Base-by-base conservation (phyloP, 1,284 basidiomycete species). In the Sporisorium sorghi region DNA sequence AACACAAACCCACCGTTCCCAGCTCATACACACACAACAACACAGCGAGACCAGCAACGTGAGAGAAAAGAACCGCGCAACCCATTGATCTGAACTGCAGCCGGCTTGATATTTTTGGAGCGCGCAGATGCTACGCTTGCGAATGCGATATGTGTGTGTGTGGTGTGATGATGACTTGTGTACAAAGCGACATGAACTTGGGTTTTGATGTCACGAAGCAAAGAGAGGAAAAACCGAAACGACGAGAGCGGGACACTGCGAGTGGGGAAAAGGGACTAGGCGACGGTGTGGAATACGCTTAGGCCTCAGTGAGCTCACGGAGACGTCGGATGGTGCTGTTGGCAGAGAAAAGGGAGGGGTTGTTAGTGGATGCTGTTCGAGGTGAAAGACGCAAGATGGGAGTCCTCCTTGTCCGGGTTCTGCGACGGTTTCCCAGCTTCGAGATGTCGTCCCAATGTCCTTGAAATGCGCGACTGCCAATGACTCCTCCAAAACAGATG, bases 301-400 rank as follows among this genome's bases (percentile, higher is more conserved):
- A 84, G 58, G 83, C 83, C 77, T 84, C 83, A 59, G 81, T 82
- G 58, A 84, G 71, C 73, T 84, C 83, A 75, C 83, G 83, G 60
- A 84, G 79, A 81, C 83, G 83, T 65, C 83, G 83, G 77, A 84
- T 81, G 75, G 83, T 84, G 74, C 83, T 84, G 76, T 61, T n/a
- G 40, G 21, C n/a, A n/a, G n/a, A 37, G 10, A 26, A 19, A n/a
- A 32, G 21, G 23, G 52, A 49, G 23, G 28, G 32, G 33, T 43
- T 15, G 66, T 73, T 49, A 73, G 68, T 46, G 28, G 17, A 48
- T 19, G 17, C 8, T 19, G 40, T 33, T 54, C 40, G 40, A 32
- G 24, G n/a, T n/a, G n/a, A n/a, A n/a, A n/a, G n/a, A n/a, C n/a
- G n/a, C n/a, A n/a, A n/a, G n/a, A n/a, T n/a, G n/a, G n/a, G n/a